Evolutionary conservation across 371 early-diverging fungal species (phyloP).

Genomic region (Sporodiniella umbellata): DNA sequence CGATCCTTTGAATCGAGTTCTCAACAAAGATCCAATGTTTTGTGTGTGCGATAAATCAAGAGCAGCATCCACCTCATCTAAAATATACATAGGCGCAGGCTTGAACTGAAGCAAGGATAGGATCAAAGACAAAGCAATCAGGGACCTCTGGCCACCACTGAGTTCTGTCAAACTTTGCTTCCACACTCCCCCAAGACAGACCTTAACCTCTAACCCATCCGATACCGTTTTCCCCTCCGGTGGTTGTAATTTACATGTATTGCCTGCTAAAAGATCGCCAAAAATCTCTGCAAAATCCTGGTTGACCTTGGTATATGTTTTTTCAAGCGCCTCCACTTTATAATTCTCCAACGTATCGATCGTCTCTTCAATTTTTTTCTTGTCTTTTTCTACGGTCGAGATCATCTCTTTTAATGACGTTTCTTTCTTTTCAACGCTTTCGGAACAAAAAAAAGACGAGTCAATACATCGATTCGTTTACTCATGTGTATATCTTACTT

Average conservation of each 20-base stretch:
- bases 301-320: constrained; percentile 91
- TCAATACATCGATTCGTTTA: background rate
- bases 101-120: constrained; percentile 97
- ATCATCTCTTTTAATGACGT: constrained; percentile 80
- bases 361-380: constrained; percentile 93
- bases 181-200: constrained; percentile 97
- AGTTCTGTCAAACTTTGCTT: constrained; percentile 96
- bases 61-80: constrained; percentile 99
- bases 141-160: constrained; percentile 98
- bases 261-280: constrained; percentile 90
- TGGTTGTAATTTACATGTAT: constrained; percentile 83
- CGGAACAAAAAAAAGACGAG: background rate
- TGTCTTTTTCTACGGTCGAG: constrained; percentile 86
- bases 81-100: constrained; percentile 99
- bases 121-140: constrained; percentile 97
- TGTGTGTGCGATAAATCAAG: constrained; percentile 99
- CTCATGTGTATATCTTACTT: constrained; percentile 44
- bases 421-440: constrained; percentile 89
- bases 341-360: constrained; percentile 85
- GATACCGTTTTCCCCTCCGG: constrained; percentile 80
- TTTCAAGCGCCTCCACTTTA: constrained; percentile 85
- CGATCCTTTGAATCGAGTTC: constrained; percentile 94
- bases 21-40: constrained; percentile 97
- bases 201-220: constrained; percentile 92
- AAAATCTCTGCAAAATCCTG: constrained; percentile 95